A percentile compares a stretch with the other conserved stretches of the same genome.
Evolutionary conservation across 2,329 filamentous ascomycete species (phyloP).

Genomic region (Myriosclerotinia scirpicola): DNA sequence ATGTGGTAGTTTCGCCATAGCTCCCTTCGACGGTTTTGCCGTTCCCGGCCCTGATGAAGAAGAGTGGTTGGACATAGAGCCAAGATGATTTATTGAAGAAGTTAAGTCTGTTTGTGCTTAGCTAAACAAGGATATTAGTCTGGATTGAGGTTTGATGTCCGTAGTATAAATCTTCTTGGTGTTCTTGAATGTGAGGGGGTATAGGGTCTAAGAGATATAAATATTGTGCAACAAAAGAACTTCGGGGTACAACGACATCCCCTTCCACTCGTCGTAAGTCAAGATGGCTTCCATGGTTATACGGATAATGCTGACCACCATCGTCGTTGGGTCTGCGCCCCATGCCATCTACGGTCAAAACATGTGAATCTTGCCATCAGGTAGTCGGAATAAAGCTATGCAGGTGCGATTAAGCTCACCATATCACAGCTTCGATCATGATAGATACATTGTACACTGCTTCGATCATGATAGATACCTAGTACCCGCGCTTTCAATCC

Average conservation of each 20-base stretch:
- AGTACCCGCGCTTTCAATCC: not conserved
- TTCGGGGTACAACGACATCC: not conserved
- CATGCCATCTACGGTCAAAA: not conserved
- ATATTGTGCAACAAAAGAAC: not conserved
- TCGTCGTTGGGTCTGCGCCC: not conserved
- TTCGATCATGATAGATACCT: not conserved
- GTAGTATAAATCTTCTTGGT: not conserved
- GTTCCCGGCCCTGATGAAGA: not conserved
- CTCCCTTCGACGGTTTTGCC: not conserved
- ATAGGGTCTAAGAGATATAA: not conserved
- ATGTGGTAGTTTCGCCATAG: conserved; percentile 32
- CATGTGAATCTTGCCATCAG: not conserved
- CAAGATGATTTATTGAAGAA: not conserved
- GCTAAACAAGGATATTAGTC: not conserved
- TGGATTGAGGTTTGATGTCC: not conserved
- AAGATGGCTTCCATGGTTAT: not conserved
- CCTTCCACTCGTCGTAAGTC: not conserved
- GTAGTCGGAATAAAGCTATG: conserved; percentile 15
- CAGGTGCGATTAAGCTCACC: conserved; percentile 2
- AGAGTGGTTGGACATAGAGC: not conserved
- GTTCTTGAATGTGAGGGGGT: not conserved
- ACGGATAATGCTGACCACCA: conserved; percentile 15
- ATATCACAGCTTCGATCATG: not conserved
- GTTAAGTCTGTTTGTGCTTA: not conserved
- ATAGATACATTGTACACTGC: too few species aligned